Percentiles rank a stretch among this genome's conserved stretches.
phyloP scores from a whole-genome alignment of 1,284 basidiomycete species.

The Boletus mariae region DNA sequence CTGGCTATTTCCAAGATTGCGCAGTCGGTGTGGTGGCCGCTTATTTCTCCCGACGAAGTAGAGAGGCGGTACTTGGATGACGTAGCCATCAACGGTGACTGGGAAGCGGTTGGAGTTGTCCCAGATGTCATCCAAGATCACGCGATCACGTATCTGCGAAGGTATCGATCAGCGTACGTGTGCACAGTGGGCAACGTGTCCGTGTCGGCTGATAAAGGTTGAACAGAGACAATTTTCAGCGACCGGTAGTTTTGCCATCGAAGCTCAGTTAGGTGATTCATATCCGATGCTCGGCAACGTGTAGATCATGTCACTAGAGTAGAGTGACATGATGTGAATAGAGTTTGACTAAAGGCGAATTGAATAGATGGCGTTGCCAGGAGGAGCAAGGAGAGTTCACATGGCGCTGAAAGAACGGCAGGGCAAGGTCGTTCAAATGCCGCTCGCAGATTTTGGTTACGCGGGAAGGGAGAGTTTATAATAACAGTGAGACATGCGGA shows the following conservation, averaged over 20 bases:
- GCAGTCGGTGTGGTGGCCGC: slow-evolving; percentile 91
- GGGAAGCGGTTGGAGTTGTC: slow-evolving; percentile 60
- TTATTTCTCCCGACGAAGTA: slow-evolving; percentile 89
- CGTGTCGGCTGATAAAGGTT: slow-evolving; percentile 13
- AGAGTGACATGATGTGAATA: slow-evolving; percentile 26
- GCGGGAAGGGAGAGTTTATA: slow-evolving; percentile 28
- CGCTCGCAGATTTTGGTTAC: slow-evolving; percentile 16
- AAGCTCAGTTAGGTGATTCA: slow-evolving; percentile 23
- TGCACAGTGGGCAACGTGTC: slow-evolving; percentile 9
- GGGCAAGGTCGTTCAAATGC: slow-evolving; percentile 24
- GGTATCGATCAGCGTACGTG: slow-evolving; percentile 81
- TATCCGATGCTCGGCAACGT: slow-evolving; percentile 24
- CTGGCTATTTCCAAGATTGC: slow-evolving; percentile 61
- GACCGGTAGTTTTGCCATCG: slow-evolving; percentile 49
- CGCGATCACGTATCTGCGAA: slow-evolving; percentile 87
- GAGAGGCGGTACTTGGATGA: slow-evolving; percentile 87
- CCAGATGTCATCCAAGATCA: slow-evolving; percentile 88
- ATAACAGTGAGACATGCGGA: slow-evolving; percentile 19
- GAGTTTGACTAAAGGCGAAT: slow-evolving; percentile 21
- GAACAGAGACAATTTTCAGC: slow-evolving; percentile 50
- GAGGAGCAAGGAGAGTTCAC: slow-evolving; percentile 20
- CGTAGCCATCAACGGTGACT: slow-evolving; percentile 57
- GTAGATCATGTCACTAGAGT: slow-evolving; percentile 19
- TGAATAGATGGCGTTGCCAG: slow-evolving; percentile 30
- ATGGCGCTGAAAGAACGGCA: slow-evolving; percentile 16